Percentiles rank a stretch among this genome's conserved stretches.
Conservation (phyloP, 805 yeast species). For the Ascoidea tarda region DNA sequence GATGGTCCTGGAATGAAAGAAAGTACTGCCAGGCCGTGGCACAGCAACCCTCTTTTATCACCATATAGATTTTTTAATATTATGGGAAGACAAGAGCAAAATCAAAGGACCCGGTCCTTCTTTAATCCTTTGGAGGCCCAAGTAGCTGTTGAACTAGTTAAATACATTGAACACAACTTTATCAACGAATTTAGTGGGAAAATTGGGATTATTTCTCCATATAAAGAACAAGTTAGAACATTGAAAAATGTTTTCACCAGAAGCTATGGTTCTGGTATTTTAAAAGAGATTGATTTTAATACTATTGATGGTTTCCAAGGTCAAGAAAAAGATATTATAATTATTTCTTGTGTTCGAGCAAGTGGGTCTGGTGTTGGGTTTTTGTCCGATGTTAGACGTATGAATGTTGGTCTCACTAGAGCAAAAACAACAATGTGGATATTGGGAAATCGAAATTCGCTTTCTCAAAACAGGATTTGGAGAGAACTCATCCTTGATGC, state of each 20-base stretch:
- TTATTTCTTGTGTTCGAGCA: constrained; percentile 94
- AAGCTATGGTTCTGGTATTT: constrained; percentile 48
- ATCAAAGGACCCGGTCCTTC: constrained; percentile 51
- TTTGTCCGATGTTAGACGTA: constrained; percentile 79
- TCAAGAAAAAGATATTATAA: constrained; percentile 88
- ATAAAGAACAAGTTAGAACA: constrained; percentile 68
- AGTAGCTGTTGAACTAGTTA: constrained; percentile 56
- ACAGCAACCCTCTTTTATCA: constrained; percentile 33
- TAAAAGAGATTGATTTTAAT: constrained; percentile 67
- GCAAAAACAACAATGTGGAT: constrained; percentile 90
- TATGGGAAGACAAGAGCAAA: constrained; percentile 45
- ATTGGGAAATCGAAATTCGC: constrained; percentile 62
- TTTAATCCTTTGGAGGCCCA: constrained; percentile 59
- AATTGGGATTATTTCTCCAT: constrained; percentile 89
- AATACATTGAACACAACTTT: constrained; percentile 31
- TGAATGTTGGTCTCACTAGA: constrained; percentile 95
- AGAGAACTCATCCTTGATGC: constrained; percentile 54
- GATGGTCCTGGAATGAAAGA: constrained; percentile 69
- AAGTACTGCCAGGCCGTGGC: constrained; percentile 65
- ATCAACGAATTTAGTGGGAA: constrained; percentile 47
- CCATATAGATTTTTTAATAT: constrained; percentile 77
- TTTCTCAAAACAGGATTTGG: constrained; percentile 63
- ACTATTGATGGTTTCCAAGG: constrained; percentile 98
- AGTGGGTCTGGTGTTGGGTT: constrained; percentile 69
- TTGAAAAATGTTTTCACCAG: constrained; percentile 42